Conservation (phyloP, 2,329 filamentous ascomycete species). For the Massarina eburnea region DNA sequence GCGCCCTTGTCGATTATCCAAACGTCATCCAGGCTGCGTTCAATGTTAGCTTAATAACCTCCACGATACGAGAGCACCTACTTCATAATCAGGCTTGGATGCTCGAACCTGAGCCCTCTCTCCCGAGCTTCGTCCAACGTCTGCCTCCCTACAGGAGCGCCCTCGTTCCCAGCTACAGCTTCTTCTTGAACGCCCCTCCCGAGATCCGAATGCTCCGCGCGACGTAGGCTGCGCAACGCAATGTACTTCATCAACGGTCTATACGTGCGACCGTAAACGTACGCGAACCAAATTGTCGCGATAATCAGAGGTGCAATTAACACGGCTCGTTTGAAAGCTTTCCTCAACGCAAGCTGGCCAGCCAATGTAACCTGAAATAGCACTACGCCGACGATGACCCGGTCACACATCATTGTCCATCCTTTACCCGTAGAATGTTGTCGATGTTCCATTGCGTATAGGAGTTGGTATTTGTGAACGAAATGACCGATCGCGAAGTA, state of each 20-base stretch:
- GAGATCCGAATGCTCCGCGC: constrained; percentile 57
- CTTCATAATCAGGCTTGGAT: constrained; percentile 71
- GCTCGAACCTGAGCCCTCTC: constrained; percentile 70
- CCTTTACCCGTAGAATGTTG: constrained; percentile 91
- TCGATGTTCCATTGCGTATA: constrained; percentile 98
- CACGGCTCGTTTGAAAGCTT: constrained; percentile 71
- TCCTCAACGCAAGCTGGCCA: constrained; percentile 75
- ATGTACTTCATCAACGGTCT: constrained; percentile 91
- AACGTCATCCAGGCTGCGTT: constrained; percentile 62
- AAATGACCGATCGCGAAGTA: constrained; percentile 86
- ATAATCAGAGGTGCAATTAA: constrained; percentile 75
- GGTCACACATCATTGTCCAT: constrained; percentile 96
- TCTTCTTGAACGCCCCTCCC: constrained; percentile 50
- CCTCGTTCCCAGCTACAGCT: constrained; percentile 15
- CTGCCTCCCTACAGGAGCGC: constrained; percentile 44
- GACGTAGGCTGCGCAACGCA: constrained; percentile 79
- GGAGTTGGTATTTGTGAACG: constrained; percentile 93
- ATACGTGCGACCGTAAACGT: constrained; percentile 78
- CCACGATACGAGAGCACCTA: constrained; percentile 48
- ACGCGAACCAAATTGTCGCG: constrained; percentile 85
- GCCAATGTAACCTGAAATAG: constrained; percentile 92
- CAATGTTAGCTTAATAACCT: constrained; percentile 13
- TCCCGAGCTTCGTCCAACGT: constrained; percentile 75
- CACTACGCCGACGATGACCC: constrained; percentile 80
- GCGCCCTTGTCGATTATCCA: constrained; percentile 58